Conservation (phyloP, 176 grass and related monocot genomes). For the maize (Zea mays) region Zm-B73-REFERENCE-NAM-5.0 NC_050104.1:28612501-28613000, state of each 20-base stretch:
- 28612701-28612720: conserved; percentile 88
- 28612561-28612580: not conserved
- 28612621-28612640: not conserved
- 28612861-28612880: conserved; percentile 92
- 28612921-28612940: conserved; percentile 99
- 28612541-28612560: not conserved
- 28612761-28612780: conserved; percentile 83
- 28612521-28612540: not conserved
- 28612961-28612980: conserved; percentile 95
- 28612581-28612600: not conserved
- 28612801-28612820: conserved; percentile 95
- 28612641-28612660: conserved; percentile 47
- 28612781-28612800: conserved; percentile 89
- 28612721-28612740: conserved; percentile 93
- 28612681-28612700: conserved; percentile 64
- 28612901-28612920: conserved; percentile 77
- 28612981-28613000: conserved; percentile 89
- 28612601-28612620: not conserved
- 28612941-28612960: conserved; percentile 87
- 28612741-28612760: conserved; percentile 88
- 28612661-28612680: conserved; percentile 94
- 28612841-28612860: conserved; percentile 89
- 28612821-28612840: conserved; percentile 96
- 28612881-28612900: conserved; percentile 89
- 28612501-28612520: conserved; percentile 21